Evolutionary conservation across 805 yeast genomes (phyloP), one percentile per base, ranked within the genome.

Genomic region (Candida morakotiae): DNA sequence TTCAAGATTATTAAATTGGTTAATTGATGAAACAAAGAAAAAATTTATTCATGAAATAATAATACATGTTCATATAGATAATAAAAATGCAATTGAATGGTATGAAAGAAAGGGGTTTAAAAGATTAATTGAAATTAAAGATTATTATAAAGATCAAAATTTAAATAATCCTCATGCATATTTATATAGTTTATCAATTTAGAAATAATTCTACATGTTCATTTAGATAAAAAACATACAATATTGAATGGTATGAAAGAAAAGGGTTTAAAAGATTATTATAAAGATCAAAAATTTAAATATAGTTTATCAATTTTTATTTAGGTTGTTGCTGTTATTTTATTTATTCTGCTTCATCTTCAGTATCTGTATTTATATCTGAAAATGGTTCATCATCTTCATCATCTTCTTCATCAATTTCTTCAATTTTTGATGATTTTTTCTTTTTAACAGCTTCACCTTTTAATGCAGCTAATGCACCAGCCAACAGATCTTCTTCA

Each of bases 401-500:
- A 20, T 54, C 72, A 11, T n/a, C n/a, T 21, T 67, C 75, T 17
- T 60, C 71, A 11, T 59, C 67, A 10, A 62, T 68, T 8, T 47
- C 56, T 14, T 38, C 49, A 24, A 48, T 48, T 5, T 36, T 39
- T 17, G 37, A 41, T 20, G 38, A 37, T 7, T 36, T 32, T 15
- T 38, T 28, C 44, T 63, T 72, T 47, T 71, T 69, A 9, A 74
- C 82, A n/a, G 37, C 31, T 29, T 73, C 77, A 19, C 89, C 91
- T 46, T 82, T 74, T 58, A 82, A 55, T 34, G 77, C 73, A 4
- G 87, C 85, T 62, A 83, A 62, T 0, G 87, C 84, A 28, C 87
- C 89, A 9, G 87, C 89, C 43, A 83, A 56, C 2, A 84, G 68
- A 51, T 82, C 89, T 52, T 83, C 89, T 37, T 77, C 85, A 2